These are phyloP conservation scores for Rhipidocladum racemiflorum DNA, from an alignment of 176 grass and related monocot genomes.

Conservation along the genomic window DNA sequence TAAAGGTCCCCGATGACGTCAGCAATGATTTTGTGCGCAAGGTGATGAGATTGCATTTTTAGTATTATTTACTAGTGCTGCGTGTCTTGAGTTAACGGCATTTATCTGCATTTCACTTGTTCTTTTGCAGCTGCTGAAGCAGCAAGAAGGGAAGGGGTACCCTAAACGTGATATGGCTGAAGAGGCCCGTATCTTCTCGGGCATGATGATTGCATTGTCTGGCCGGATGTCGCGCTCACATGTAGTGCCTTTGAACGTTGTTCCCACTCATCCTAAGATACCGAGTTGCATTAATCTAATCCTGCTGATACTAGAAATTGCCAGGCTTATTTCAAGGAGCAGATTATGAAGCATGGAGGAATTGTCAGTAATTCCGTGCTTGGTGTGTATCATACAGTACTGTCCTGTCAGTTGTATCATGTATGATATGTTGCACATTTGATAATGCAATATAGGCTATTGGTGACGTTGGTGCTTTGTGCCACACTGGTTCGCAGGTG, in stretches of 20 bases:
- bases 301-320: slow-evolving; percentile 6
- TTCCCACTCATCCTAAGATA: neutral
- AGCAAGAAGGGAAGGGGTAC: slow-evolving; percentile 39
- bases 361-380: slow-evolving; percentile 54
- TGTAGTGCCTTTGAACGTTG: slow-evolving; percentile 37
- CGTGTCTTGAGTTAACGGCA: neutral
- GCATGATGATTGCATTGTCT: slow-evolving; percentile 67
- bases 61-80: neutral
- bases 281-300: neutral
- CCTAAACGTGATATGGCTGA: slow-evolving; percentile 43
- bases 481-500: slow-evolving; percentile 34
- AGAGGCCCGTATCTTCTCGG: slow-evolving; percentile 52
- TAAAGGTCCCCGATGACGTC: slow-evolving; percentile 53
- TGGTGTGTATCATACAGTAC: slow-evolving; percentile 37
- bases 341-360: slow-evolving; percentile 81
- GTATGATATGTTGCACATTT: slow-evolving; percentile 7
- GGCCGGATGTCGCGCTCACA: slow-evolving; percentile 75
- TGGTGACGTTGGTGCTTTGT: neutral
- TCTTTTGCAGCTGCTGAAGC: slow-evolving; percentile 55
- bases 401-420: neutral
- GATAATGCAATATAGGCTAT: neutral
- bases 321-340: slow-evolving; percentile 64
- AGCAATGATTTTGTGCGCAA: slow-evolving; percentile 40
- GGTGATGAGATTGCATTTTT: slow-evolving; percentile 27
- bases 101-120: slow-evolving; percentile 22